Evolutionary conservation across 225 moss, liverwort and hornwort species (phyloP).

Genomic region (Neckera pumila): DNA sequence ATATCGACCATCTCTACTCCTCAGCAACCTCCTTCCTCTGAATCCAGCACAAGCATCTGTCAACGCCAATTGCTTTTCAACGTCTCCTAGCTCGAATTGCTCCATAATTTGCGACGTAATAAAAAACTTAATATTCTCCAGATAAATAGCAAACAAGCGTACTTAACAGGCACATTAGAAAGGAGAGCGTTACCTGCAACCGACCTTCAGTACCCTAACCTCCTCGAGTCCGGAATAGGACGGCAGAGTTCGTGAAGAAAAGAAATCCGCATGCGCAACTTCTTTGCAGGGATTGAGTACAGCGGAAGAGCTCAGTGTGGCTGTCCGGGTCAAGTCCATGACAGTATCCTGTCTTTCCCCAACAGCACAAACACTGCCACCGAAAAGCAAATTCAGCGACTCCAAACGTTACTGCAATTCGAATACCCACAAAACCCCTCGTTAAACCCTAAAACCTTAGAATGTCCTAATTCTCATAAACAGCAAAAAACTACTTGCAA

Average conservation of each 20-base stretch:
- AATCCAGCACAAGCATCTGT: neutral
- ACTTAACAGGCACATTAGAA: neutral
- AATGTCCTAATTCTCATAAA: neutral
- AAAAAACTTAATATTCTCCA: neutral
- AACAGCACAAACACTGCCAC: neutral
- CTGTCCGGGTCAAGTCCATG: conserved; percentile 27
- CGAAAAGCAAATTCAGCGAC: neutral
- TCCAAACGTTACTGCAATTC: neutral
- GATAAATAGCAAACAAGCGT: neutral
- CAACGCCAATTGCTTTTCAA: neutral
- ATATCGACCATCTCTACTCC: neutral
- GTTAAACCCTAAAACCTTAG: conserved; percentile 25
- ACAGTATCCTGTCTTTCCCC: neutral
- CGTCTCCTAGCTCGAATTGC: neutral
- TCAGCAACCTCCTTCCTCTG: conserved; percentile 13
- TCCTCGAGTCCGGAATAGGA: neutral
- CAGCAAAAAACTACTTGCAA: neutral
- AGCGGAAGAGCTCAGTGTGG: conserved; percentile 20
- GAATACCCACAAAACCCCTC: neutral
- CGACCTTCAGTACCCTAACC: neutral
- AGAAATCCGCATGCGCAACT: neutral
- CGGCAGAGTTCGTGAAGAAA: neutral
- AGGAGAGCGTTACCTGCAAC: conserved; percentile 8
- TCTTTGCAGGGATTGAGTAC: conserved; percentile 4
- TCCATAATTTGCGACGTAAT: neutral